Evolutionary conservation across 345 rosid species (phyloP), one percentile per base, ranked within the genome.

Genomic region (Populus euphratica): DNA sequence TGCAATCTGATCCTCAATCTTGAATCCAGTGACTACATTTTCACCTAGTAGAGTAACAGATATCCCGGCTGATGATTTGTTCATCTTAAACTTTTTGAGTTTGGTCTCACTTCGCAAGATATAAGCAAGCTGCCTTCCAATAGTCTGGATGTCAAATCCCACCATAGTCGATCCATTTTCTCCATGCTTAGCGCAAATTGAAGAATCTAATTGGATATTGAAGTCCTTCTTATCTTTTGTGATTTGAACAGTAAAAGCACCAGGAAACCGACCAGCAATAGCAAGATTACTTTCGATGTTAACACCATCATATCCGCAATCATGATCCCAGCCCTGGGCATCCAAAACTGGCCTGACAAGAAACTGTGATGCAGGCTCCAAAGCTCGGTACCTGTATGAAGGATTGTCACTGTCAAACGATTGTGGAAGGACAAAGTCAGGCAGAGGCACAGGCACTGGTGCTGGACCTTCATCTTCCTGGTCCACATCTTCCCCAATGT

Each of bases 321-420:
- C 99, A 89, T 95, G 98, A 85, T 95, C 99, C 99, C 99, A 95
- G 62, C 98, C 94, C 79, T 95, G 96, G 70, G 93, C 87, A 84
- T 95, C 98, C 78, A 93, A 80, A 38, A 95, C 96, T 13, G 99
- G 97, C 92, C 98, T 88, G 18, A 92, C 93, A 76, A 95, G 70
- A 72, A 95, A 88, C 88, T 90, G 96, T 17, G 97, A 91, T 78
- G 90, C 89, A 63, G 92, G 96, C 74, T 95, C 97, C 88, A 95
- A 84, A 76, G 91, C 92, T 27, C 98, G 91, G 82, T 93, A 95
- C 90, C 98, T 87, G 85, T 86, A 91, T 79, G 91, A 93, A 38
- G 96, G 94, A 85, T 88, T 92, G 81, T 91, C 94, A 68, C 92
- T 81, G 72, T 93, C 99, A 54, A 95, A 95, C 27, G 96, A 90